These are phyloP conservation scores for Phoenix roebelenii DNA, from an alignment of 176 grass and related monocot genomes.

Conservation along the genomic window DNA sequence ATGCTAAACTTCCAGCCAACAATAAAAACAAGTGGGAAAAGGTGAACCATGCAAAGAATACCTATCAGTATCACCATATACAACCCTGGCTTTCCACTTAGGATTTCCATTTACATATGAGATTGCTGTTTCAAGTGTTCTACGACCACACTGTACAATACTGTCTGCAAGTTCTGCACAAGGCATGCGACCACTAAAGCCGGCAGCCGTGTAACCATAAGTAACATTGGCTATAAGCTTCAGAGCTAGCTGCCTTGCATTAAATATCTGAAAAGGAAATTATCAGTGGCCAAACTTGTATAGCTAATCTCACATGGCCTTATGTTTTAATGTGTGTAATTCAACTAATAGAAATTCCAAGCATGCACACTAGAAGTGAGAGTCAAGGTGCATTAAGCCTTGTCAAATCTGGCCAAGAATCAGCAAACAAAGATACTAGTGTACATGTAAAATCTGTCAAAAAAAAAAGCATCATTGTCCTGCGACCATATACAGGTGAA, in stretches of 20 bases:
- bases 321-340: too few species aligned
- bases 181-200: constrained; percentile 92
- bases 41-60: constrained; percentile 24
- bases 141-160: constrained; percentile 92
- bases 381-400: too few species aligned
- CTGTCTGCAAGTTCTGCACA: constrained; percentile 97
- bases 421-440: too few species aligned
- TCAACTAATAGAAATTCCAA: too few species aligned
- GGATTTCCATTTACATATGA: constrained; percentile 78
- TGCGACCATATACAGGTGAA: too few species aligned
- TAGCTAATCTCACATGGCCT: too few species aligned
- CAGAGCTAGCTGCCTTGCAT: constrained; percentile 92
- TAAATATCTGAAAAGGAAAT: constrained; percentile 65
- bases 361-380: too few species aligned
- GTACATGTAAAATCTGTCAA: too few species aligned
- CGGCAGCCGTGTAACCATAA: constrained; percentile 96
- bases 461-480: too few species aligned
- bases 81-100: constrained; percentile 81
- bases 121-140: constrained; percentile 89
- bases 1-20: not conserved
- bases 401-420: too few species aligned
- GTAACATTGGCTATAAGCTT: constrained; percentile 97
- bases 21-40: not conserved
- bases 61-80: constrained; percentile 99
- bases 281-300: not conserved